Percentiles rank a stretch among this genome's conserved stretches.
Evolutionary conservation across 1,139 yeast genomes (phyloP).

Genomic region (Trichomonascaceae sp.): DNA sequence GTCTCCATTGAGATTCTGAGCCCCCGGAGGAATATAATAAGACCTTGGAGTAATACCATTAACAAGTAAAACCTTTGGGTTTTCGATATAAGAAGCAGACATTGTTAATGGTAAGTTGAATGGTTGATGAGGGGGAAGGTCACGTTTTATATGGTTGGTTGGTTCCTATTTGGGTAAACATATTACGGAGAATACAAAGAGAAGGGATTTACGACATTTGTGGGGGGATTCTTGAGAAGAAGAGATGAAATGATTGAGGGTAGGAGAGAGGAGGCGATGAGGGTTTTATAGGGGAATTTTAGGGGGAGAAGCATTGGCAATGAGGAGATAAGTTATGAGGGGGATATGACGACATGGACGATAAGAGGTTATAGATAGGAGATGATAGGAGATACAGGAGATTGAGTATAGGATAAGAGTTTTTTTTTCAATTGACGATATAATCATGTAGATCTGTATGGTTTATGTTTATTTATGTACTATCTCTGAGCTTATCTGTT

Average conservation of each 20-base stretch:
- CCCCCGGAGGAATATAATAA: constrained; percentile 23
- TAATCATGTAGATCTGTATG: too few species aligned
- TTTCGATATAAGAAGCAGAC: constrained; percentile 28
- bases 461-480: too few species aligned
- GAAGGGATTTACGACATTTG: not conserved
- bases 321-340: not conserved
- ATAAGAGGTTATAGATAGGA: not conserved
- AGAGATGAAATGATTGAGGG: not conserved
- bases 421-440: too few species aligned
- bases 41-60: constrained; percentile 25
- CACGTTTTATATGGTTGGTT: not conserved
- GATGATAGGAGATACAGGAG: too few species aligned
- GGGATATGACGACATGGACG: not conserved
- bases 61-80: constrained; percentile 19
- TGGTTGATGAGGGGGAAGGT: not conserved
- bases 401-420: too few species aligned
- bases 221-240: not conserved
- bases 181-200: not conserved
- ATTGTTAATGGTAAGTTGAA: not conserved
- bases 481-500: too few species aligned
- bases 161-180: not conserved
- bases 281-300: not conserved
- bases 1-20: constrained; percentile 28
- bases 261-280: not conserved
- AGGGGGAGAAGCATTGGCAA: not conserved